Conservation (phyloP, 164 flowering plant species). For the Litsea cubeba region DNA sequence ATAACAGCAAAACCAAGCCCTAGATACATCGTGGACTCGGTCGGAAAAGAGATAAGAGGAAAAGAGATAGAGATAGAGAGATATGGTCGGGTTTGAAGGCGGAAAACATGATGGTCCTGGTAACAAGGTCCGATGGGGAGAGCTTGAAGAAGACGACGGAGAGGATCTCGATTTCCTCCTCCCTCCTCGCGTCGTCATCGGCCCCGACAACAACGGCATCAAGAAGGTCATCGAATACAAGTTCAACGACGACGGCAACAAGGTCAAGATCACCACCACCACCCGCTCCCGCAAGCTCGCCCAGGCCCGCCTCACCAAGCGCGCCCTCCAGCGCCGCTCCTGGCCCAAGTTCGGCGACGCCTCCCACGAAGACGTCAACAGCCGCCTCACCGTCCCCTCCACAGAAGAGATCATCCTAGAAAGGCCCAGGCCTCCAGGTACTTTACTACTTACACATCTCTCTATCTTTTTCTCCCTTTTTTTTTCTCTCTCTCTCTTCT, state of each 20-base stretch:
- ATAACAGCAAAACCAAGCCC: too few relatives aligned
- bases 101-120: too few relatives aligned
- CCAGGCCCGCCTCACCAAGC: constrained; percentile 64
- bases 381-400: constrained; percentile 72
- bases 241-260: constrained; percentile 66
- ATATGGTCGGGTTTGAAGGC: too few relatives aligned
- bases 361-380: constrained; percentile 58
- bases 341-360: constrained; percentile 90
- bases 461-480: background rate
- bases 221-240: constrained; percentile 77
- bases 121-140: constrained; percentile 26
- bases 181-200: constrained; percentile 62
- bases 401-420: constrained; percentile 80
- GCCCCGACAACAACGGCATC: constrained; percentile 74
- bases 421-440: constrained; percentile 74
- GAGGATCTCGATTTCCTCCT: constrained; percentile 69
- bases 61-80: too few relatives aligned
- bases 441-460: background rate
- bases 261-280: constrained; percentile 74
- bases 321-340: constrained; percentile 67
- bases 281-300: constrained; percentile 67
- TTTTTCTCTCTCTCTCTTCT: background rate
- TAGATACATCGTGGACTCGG: too few relatives aligned
- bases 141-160: constrained; percentile 64
- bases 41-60: too few relatives aligned